These are phyloP conservation scores for Acorus calamus DNA, from an alignment of 106 monocot genomes.

Conservation along the genomic window DNA sequence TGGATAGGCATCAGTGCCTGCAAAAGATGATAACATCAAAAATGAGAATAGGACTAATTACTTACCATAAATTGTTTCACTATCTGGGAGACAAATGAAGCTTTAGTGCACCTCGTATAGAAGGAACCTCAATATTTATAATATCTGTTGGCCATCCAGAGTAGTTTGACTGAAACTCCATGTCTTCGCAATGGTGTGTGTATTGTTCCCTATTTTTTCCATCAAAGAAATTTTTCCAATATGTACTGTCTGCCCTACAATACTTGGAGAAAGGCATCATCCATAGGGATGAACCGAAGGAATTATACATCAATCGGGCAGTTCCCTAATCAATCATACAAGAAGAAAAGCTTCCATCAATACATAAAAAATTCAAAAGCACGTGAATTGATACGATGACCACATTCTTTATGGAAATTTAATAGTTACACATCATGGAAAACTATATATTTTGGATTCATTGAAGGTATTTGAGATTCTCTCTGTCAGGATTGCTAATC, in stretches of 20 bases:
- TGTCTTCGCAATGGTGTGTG: slow-evolving; percentile 50
- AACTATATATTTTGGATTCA: too few species aligned
- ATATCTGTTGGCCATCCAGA: slow-evolving; percentile 88
- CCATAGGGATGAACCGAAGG: slow-evolving; percentile 94
- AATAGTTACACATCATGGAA: too few species aligned
- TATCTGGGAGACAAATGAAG: background rate
- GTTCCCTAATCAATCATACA: slow-evolving; percentile 61
- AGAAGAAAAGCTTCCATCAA: background rate
- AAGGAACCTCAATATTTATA: slow-evolving; percentile 86
- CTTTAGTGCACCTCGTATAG: slow-evolving; percentile 35
- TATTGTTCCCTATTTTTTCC: slow-evolving; percentile 35
- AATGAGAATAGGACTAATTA: background rate
- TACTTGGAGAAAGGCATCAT: slow-evolving; percentile 76
- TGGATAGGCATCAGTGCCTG: slow-evolving; percentile 66
- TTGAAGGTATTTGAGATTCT: too few species aligned
- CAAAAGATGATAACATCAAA: background rate
- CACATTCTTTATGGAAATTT: too few species aligned
- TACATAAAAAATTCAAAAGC: slow-evolving; percentile 4
- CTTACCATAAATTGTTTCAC: too few species aligned
- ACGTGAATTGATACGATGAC: background rate
- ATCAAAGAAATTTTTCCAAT: slow-evolving; percentile 83
- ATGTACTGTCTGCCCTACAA: slow-evolving; percentile 73
- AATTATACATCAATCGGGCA: slow-evolving; percentile 75
- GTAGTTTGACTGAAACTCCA: slow-evolving; percentile 57
- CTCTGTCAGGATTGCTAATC: too few species aligned